Base-by-base conservation (phyloP, 2,329 filamentous ascomycete genomes). In the Fusarium coffeatum region DNA sequence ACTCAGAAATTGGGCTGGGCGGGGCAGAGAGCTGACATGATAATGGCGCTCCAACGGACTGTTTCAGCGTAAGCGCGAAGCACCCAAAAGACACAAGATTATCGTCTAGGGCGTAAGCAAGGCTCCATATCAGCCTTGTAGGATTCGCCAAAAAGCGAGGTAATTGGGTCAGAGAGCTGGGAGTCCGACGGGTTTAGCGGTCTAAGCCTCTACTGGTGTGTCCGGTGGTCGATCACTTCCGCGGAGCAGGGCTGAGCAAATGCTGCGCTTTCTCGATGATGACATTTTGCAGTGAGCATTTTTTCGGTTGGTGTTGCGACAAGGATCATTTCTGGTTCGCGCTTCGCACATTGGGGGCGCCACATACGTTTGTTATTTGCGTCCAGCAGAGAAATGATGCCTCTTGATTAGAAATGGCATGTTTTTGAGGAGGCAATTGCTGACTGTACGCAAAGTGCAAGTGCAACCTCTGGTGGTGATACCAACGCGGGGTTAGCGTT, bases 291-390 rank as follows among this genome's bases (percentile, higher is more conserved):
- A 53, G 34, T 18, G n/a, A 28, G 7, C 8, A 22, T n/a, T 22
- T 9, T 15, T 28, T 37, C n/a, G 23, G 43, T 30, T 46, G 23
- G 41, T 20, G 9, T 16, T 37, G 23, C 27, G n/a, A 4, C 59
- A 59, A 30, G 49, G 42, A 23, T 49, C 11, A 32, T 28, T 30
- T 20, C 51, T 23, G 28, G 60, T 23, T 47, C 25, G 15, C 16
- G 12, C n/a, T 15, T 22, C 22, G 32, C 8, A 12, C 7, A 13
- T 4, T 28, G 6, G 20, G 8, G 27, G 5, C 37, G 60, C 62
- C 60, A 65, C 62, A 32, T 59, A 59, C 60, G 62, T 65, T 27
- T 53, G 32, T 42, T 13, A 27, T 41, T 28, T 43, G 23, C 30
- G 5, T 16, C 3, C 13, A 7, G 13, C n/a, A 10, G 7, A 28